Evolutionary conservation across 2,329 filamentous ascomycete genomes (phyloP), one percentile per base, ranked within the genome.

Genomic region (Fusarium setosum): DNA sequence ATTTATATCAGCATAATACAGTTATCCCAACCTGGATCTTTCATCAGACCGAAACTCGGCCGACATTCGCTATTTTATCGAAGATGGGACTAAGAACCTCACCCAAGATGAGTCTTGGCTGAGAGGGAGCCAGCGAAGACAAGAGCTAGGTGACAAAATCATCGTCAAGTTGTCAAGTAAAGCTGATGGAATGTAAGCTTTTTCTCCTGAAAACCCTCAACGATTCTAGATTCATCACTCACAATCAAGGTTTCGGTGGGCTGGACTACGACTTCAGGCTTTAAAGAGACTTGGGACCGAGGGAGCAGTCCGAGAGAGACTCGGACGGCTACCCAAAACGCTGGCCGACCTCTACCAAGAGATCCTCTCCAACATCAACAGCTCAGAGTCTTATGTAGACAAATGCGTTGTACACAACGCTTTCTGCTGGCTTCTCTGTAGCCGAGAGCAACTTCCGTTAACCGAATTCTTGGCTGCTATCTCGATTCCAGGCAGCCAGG

Each of bases 331-430:
- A 42, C 49, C 49, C 21, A 42, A 15, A 13, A 53, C 24, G 11
- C 18, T 53, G 38, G 17, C 37, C 32, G 49, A 42, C 8, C 49
- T 53, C 15, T 53, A 53, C 29, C 18, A 42, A 34, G 26, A 53
- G 17, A 20, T 53, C 26, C 24, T 53, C 23, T 15, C 17, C 7
- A 42, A 17, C 32, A 53, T 53, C 24, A 37, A 53, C 42, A 34
- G 34, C 18, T 17, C 23, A 13, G 37, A 42, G 13, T 15, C 49
- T 4, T 4, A 42, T 15, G 15, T 18, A 17, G 49, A 53, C 37
- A 53, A 24, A 17, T 11, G 15, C 11, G 12, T 35, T 17, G 32
- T 13, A 13, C 32, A 35, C 11, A 35, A n/a, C 6, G 32, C 32
- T 12, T 13, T 35, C 32, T 13, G 32, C 15, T 35, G 32, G 32